These are phyloP conservation scores for Metarhizium humberi DNA, from an alignment of 2,329 filamentous ascomycete genomes.

Conservation along the genomic window DNA sequence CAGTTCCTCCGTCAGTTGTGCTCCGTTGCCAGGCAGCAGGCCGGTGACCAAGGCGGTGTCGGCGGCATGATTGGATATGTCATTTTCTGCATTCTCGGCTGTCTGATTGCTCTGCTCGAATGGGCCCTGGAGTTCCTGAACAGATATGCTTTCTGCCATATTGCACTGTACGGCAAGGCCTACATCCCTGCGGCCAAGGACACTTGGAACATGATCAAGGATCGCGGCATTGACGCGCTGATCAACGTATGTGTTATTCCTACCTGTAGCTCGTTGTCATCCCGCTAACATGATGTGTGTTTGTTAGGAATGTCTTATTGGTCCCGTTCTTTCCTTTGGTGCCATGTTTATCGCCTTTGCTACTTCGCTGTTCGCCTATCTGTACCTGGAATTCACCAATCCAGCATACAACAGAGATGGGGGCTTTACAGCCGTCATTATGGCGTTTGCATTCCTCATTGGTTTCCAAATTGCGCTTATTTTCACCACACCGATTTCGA, in stretches of 20 bases:
- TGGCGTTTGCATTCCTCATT: conserved; percentile 82
- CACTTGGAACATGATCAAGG: conserved; percentile 85
- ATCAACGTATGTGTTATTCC: conserved; percentile 47
- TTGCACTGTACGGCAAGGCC: conserved; percentile 82
- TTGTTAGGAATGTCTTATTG: conserved; percentile 62
- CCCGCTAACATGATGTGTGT: conserved; percentile 8
- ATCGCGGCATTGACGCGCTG: conserved; percentile 82
- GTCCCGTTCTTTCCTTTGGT: conserved; percentile 66
- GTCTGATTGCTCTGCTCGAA: conserved; percentile 60
- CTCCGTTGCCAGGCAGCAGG: conserved; percentile 60
- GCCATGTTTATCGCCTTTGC: conserved; percentile 76
- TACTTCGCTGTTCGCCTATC: conserved; percentile 70
- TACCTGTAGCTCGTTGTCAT: background rate
- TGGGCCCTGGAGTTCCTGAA: conserved; percentile 89
- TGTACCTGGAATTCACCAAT: conserved; percentile 79
- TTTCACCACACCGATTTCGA: conserved; percentile 79
- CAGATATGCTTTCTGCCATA: conserved; percentile 85
- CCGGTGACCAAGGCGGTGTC: conserved; percentile 58
- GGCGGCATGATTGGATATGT: conserved; percentile 59
- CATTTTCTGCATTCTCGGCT: conserved; percentile 66
- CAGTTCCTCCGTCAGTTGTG: conserved; percentile 76
- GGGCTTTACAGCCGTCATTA: conserved; percentile 64
- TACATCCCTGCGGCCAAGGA: conserved; percentile 84
- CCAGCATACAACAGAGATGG: conserved; percentile 64
- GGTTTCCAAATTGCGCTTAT: conserved; percentile 84